A percentile compares a stretch with the other conserved stretches of the same genome.
Conservation (phyloP, 805 yeast species). For the Candida caryicola region DNA sequence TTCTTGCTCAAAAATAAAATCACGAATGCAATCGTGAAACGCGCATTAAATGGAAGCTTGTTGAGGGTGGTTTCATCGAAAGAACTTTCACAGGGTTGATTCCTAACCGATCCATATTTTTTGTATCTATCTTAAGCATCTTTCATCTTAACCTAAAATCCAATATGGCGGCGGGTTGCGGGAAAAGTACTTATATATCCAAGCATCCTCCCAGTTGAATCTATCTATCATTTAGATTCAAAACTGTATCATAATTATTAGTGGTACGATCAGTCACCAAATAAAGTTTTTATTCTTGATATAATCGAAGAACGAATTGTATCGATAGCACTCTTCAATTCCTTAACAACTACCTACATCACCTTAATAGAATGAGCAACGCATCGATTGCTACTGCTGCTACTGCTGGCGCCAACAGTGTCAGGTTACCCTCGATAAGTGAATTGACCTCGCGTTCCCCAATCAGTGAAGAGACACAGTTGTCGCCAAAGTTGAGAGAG, state of each 20-base stretch:
- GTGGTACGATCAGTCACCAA: too few species aligned
- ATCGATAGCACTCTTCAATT: too few species aligned
- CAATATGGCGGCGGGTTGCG: not conserved
- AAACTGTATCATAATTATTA: too few species aligned
- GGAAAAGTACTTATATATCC: not conserved
- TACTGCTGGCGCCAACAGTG: slow-evolving; percentile 2
- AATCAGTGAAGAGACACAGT: slow-evolving; percentile 6
- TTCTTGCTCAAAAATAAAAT: too few species aligned
- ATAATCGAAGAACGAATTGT: too few species aligned
- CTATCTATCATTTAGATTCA: too few species aligned
- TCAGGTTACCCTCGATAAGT: slow-evolving; percentile 14
- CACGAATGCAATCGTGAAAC: not conserved
- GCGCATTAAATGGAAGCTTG: not conserved
- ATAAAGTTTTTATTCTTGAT: too few species aligned
- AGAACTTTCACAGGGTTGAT: not conserved
- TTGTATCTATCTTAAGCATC: slow-evolving; percentile 5
- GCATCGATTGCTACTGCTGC: too few species aligned
- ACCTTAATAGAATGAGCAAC: too few species aligned
- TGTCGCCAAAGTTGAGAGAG: slow-evolving; percentile 6
- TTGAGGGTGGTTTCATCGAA: not conserved
- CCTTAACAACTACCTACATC: too few species aligned
- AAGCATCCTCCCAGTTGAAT: not conserved
- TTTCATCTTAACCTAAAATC: not conserved
- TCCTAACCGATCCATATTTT: slow-evolving; percentile 6
- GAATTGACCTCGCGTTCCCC: slow-evolving; percentile 13